Percentiles rank a stretch among this genome's conserved stretches.
Evolutionary conservation across 495 filamentous ascomycete genomes (phyloP).

Genomic region (Staphylotrichum longicolle): DNA sequence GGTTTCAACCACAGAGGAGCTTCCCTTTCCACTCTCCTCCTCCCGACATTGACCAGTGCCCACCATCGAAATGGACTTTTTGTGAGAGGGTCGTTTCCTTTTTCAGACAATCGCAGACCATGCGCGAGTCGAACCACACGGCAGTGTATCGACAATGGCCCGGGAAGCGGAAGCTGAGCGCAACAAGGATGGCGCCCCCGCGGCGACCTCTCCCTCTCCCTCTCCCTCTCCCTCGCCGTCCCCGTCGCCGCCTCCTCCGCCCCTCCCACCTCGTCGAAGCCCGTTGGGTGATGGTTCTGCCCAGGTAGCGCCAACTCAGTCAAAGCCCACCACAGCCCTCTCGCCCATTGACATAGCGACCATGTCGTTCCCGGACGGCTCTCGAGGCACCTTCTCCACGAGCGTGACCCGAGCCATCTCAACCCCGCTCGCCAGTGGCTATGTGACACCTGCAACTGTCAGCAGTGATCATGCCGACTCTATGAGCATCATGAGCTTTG

Average conservation of each 20-base stretch:
- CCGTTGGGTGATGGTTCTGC: slow-evolving; percentile 29
- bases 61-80: slow-evolving; percentile 1
- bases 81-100: background rate
- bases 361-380: slow-evolving; percentile 65
- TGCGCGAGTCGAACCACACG: slow-evolving; percentile 20
- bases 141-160: slow-evolving; percentile 29
- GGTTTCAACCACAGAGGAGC: background rate
- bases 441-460: slow-evolving; percentile 31
- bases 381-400: slow-evolving; percentile 59
- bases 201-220: background rate
- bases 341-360: slow-evolving; percentile 74
- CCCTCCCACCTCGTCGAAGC: slow-evolving; percentile 62
- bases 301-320: slow-evolving; percentile 51
- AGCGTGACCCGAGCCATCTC: slow-evolving; percentile 39
- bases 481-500: slow-evolving; percentile 78
- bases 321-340: slow-evolving; percentile 78
- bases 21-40: background rate
- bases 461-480: slow-evolving; percentile 65
- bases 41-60: too few relatives aligned
- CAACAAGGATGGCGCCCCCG: slow-evolving; percentile 12
- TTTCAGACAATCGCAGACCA: slow-evolving; percentile 15
- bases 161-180: slow-evolving; percentile 24
- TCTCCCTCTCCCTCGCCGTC: background rate
- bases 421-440: slow-evolving; percentile 32
- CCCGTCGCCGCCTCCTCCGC: slow-evolving; percentile 32